Base-by-base conservation (phyloP, 2,329 filamentous ascomycete genomes). In the Alternaria brassicae region DNA sequence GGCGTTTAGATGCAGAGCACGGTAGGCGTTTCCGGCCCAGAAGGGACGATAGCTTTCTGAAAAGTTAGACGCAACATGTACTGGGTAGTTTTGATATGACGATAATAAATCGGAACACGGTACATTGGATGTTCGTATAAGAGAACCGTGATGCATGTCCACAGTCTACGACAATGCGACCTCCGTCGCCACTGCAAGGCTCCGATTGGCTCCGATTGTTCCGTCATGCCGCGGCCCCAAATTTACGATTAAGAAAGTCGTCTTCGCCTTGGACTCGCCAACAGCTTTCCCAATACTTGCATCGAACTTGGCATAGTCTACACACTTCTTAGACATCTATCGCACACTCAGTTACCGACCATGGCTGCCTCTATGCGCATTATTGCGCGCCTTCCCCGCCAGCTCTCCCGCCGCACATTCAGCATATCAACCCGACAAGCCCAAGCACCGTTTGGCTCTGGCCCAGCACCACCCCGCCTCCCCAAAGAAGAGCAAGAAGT, bases 401-500 rank as follows among this genome's bases (percentile, higher is more conserved):
- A 61, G 32, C 68, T 76, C 59, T 72, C 69, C 47, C 67, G 62
- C 40, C 58, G 63, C 61, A 41, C 58, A 23, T 61, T 72, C 52
- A 67, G 45, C 65, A 67, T 53, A 8, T 58, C 60, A 7, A 28
- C 58, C 3, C 65, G 48, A 60, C 3, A 49, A 36, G 63, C 65
- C 0, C 36, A 58, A 47, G 59, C 67, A 19, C 58, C 69, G 2
- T 78, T 78, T 62, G 58, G 58, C 39, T 49, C 81, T 17, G 82
- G 82, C 12, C 91, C 94, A 23, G 81, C 91, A 7, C 95, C 95
- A 15, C 93, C 92, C 0, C 91, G 92, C 48, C 91, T 98, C 10
- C 92, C 94, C 6, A 88, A 92, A 71, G 88, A 91, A 78, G 89
- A 97, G 69, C 93, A 97, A 82, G 91, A 93, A 76, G 87, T 96